Evolutionary conservation across 495 filamentous ascomycete genomes (phyloP).

Genomic region (Letharia lupina): DNA sequence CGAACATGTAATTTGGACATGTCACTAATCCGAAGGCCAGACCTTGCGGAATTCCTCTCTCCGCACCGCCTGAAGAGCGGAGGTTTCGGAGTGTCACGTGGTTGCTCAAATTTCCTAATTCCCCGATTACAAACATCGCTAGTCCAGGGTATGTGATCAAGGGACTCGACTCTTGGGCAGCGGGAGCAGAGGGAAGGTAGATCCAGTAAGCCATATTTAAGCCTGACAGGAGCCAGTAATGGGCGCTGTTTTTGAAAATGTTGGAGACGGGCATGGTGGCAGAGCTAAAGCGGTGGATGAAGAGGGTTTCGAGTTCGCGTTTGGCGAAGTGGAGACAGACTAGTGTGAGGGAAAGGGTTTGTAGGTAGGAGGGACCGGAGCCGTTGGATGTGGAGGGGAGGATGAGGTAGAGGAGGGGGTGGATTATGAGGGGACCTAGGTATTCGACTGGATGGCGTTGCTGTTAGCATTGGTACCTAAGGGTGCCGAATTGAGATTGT

Average conservation of each 20-base stretch:
- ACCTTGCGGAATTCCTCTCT: conserved; percentile 77
- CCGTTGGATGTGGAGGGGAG: conserved; percentile 66
- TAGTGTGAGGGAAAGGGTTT: conserved; percentile 55
- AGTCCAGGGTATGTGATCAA: conserved; percentile 53
- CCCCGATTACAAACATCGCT: conserved; percentile 62
- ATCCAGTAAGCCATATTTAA: conserved; percentile 76
- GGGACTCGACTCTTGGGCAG: conserved; percentile 41
- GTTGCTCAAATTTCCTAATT: conserved; percentile 68
- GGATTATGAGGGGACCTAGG: conserved; percentile 85
- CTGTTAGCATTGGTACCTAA: neutral
- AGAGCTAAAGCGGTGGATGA: conserved; percentile 88
- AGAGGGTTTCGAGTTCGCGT: conserved; percentile 88
- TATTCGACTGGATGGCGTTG: conserved; percentile 51
- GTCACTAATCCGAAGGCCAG: conserved; percentile 83
- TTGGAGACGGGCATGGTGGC: conserved; percentile 85
- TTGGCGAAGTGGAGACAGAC: conserved; percentile 72
- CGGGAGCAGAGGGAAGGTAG: conserved; percentile 62
- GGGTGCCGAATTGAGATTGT: neutral
- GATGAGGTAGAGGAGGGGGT: conserved; percentile 60
- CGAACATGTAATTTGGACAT: conserved; percentile 96
- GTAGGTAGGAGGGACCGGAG: conserved; percentile 53
- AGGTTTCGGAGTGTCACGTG: conserved; percentile 69
- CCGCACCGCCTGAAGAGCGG: conserved; percentile 61
- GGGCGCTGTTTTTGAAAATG: conserved; percentile 83
- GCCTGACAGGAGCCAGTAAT: conserved; percentile 84